Conservation (phyloP, 169 alveolate genomes). For the Miamiensis avidus region DNA sequence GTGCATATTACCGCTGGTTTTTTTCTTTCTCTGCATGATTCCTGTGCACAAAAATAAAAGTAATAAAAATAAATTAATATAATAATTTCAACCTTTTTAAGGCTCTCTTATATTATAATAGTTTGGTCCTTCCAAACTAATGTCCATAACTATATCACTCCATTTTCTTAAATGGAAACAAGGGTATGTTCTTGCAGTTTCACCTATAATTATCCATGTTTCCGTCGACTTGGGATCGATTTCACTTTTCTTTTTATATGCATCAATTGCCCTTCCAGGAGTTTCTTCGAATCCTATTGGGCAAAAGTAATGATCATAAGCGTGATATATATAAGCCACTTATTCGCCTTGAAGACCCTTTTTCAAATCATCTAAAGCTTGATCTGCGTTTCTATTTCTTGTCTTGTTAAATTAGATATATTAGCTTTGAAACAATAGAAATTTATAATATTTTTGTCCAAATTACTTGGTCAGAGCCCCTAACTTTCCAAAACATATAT, state of each 20-base stretch:
- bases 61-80: too few relatives aligned
- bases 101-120: conserved; percentile 57
- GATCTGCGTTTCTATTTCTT: not conserved
- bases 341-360: conserved; percentile 51
- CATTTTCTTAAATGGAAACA: conserved; percentile 57
- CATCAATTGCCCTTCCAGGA: conserved; percentile 62
- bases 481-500: not conserved
- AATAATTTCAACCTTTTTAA: conserved; percentile 37
- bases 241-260: conserved; percentile 45
- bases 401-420: not conserved
- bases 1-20: conserved; percentile 51
- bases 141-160: conserved; percentile 62
- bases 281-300: conserved; percentile 77
- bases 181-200: conserved; percentile 58
- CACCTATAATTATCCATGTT: conserved; percentile 69
- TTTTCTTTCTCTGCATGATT: conserved; percentile 36
- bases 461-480: not conserved
- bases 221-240: conserved; percentile 38
- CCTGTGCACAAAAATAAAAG: not conserved
- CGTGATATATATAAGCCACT: conserved; percentile 71
- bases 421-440: too few relatives aligned
- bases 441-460: too few relatives aligned
- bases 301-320: conserved; percentile 75
- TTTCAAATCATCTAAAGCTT: not conserved
- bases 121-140: conserved; percentile 46